phyloP scores from a whole-genome alignment of 2,329 filamentous ascomycete genomes.

The Orbilia ellipsospora region DNA sequence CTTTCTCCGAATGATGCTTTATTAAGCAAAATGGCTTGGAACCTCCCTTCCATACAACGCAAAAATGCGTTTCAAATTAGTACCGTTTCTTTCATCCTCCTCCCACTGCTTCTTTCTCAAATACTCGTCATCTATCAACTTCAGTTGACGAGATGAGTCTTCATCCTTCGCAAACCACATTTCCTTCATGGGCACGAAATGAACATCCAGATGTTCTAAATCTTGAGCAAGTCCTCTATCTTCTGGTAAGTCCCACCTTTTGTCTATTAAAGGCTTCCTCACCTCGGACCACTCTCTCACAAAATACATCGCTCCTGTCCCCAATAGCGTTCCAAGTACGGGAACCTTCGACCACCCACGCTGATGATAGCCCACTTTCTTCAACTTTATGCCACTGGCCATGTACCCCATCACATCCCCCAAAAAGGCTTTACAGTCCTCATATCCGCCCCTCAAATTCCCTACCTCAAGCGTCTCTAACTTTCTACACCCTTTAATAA shows the following conservation, averaged over 20 bases:
- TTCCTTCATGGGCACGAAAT: conserved; percentile 9
- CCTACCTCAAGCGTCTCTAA: neutral
- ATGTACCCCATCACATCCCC: neutral
- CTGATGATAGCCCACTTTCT: neutral
- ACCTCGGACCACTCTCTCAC: neutral
- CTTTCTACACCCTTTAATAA: neutral
- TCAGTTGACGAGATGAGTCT: neutral
- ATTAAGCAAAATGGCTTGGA: no score
- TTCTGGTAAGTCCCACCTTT: neutral
- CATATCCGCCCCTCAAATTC: neutral
- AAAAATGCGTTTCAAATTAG: no score
- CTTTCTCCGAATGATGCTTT: no score
- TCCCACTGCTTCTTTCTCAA: neutral
- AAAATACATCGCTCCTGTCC: neutral
- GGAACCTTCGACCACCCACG: conserved; percentile 4
- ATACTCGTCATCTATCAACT: conserved; percentile 18
- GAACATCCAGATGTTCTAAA: conserved; percentile 7
- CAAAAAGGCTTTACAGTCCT: neutral
- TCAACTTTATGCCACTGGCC: neutral
- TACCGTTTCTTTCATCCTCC: no score
- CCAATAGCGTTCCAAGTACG: neutral
- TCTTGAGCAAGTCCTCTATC: neutral
- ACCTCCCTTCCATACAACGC: no score
- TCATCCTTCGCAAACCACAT: conserved; percentile 19
- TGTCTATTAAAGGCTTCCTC: neutral